A percentile compares a stretch with the other conserved stretches of the same genome.
These are phyloP conservation scores for Laguncularia racemosa DNA, from an alignment of 345 rosid species.

Conservation along the genomic window DNA sequence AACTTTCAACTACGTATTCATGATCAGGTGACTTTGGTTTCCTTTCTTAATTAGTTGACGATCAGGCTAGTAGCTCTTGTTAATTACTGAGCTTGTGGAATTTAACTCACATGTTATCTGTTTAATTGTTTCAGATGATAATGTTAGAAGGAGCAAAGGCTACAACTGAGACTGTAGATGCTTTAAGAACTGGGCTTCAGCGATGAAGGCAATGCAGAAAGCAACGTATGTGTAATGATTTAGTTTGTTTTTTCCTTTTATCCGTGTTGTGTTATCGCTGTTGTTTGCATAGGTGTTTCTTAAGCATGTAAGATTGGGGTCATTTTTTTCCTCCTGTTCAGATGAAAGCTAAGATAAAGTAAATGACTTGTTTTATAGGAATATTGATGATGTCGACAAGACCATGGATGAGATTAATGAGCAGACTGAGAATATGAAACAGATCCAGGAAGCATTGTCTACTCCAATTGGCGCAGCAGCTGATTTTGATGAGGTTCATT, in stretches of 20 bases:
- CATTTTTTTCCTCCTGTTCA: neutral
- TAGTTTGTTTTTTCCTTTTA: neutral
- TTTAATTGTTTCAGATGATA: constrained; percentile 54
- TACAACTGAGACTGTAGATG: constrained; percentile 95
- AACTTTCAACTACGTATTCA: constrained; percentile 91
- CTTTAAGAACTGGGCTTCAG: constrained; percentile 85
- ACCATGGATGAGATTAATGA: constrained; percentile 71
- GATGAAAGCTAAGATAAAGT: too few relatives aligned
- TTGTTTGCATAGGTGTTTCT: neutral
- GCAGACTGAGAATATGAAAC: constrained; percentile 18
- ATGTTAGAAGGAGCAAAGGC: constrained; percentile 96
- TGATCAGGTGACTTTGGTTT: constrained; percentile 55
- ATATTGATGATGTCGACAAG: constrained; percentile 92
- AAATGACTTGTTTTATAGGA: constrained; percentile 31
- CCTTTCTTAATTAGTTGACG: neutral
- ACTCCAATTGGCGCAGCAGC: constrained; percentile 53
- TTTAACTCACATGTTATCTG: neutral
- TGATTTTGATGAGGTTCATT: constrained; percentile 16
- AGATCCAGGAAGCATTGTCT: constrained; percentile 78
- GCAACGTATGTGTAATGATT: constrained; percentile 50
- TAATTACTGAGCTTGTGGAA: neutral
- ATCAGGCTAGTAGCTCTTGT: neutral
- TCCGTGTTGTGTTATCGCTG: neutral
- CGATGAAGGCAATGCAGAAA: constrained; percentile 98
- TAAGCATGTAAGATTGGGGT: neutral